A percentile compares a stretch with the other conserved stretches of the same genome.
phyloP scores from a whole-genome alignment of 2,329 filamentous ascomycete genomes.

The Apiospora phragmitis region DNA sequence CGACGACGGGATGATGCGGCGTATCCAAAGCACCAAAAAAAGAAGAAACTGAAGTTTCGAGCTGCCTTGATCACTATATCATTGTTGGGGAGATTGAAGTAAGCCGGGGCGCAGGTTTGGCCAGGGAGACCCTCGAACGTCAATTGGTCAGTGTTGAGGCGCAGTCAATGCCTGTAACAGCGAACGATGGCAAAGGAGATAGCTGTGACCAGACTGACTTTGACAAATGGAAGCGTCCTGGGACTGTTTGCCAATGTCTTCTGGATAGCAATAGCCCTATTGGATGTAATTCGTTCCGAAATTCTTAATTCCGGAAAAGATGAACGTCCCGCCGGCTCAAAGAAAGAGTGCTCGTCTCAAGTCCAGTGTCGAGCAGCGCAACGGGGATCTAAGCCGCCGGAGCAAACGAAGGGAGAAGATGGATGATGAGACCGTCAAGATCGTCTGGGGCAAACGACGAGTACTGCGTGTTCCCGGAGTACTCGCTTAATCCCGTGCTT shows the following conservation, averaged over 20 bases:
- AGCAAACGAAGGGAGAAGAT: background rate
- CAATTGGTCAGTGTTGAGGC: constrained; percentile 11
- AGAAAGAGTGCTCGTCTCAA: background rate
- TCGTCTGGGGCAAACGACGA: background rate
- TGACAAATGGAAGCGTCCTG: constrained; percentile 7
- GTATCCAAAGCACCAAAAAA: background rate
- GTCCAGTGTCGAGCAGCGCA: background rate
- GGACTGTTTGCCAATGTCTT: background rate
- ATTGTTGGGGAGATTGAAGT: background rate
- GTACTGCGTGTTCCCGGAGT: background rate
- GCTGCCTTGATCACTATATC: constrained; percentile 4
- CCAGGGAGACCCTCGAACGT: background rate
- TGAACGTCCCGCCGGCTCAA: background rate
- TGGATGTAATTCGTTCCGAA: background rate
- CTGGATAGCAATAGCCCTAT: background rate
- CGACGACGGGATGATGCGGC: constrained; percentile 9
- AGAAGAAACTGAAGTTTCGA: background rate
- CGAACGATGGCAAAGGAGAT: constrained; percentile 10
- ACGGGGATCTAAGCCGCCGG: background rate
- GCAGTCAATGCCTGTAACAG: constrained; percentile 12
- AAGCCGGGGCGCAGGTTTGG: background rate
- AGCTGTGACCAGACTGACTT: background rate
- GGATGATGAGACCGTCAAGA: constrained; percentile 1
- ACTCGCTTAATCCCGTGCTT: background rate
- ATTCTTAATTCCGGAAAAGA: background rate